A percentile compares a stretch with the other conserved stretches of the same genome.
These are phyloP conservation scores for Paraconiothyrium sp. DNA, from an alignment of 2,329 filamentous ascomycete species.

Conservation along the genomic window DNA sequence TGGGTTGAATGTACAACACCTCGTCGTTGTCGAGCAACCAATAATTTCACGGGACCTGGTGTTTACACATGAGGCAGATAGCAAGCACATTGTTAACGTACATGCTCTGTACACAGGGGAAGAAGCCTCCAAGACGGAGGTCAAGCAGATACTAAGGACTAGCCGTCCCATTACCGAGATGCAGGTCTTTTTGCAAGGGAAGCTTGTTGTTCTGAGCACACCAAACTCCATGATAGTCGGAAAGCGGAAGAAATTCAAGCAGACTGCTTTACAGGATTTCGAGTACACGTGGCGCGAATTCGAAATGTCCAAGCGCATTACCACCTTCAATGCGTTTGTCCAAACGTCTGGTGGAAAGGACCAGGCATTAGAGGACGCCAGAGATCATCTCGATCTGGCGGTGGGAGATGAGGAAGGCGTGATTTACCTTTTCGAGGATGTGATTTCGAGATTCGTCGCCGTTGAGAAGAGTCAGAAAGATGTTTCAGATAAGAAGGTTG, in stretches of 20 bases:
- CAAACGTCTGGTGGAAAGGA: constrained; percentile 59
- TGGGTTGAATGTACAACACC: constrained; percentile 45
- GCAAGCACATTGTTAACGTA: constrained; percentile 51
- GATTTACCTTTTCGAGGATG: constrained; percentile 83
- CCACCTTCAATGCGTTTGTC: constrained; percentile 44
- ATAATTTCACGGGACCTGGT: constrained; percentile 46
- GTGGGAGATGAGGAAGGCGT: constrained; percentile 80
- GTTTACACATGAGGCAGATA: constrained; percentile 51
- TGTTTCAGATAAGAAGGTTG: constrained; percentile 30
- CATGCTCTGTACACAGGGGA: constrained; percentile 44
- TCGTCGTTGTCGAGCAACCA: constrained; percentile 43
- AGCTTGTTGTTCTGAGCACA: constrained; percentile 66
- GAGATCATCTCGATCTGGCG: constrained; percentile 73
- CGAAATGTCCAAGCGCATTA: constrained; percentile 67
- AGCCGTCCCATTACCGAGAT: constrained; percentile 50
- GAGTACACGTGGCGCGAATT: constrained; percentile 65
- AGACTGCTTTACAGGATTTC: constrained; percentile 49
- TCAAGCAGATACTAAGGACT: constrained; percentile 51
- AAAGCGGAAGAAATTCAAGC: constrained; percentile 50
- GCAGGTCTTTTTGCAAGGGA: constrained; percentile 63
- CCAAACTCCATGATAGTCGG: constrained; percentile 70
- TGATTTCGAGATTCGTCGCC: constrained; percentile 65
- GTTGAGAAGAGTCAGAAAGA: constrained; percentile 52
- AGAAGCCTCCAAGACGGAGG: constrained; percentile 40
- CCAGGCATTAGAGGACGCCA: constrained; percentile 43